These are phyloP conservation scores for Mimosa pudica DNA, from an alignment of 306 rosid genomes.

Conservation along the genomic window DNA sequence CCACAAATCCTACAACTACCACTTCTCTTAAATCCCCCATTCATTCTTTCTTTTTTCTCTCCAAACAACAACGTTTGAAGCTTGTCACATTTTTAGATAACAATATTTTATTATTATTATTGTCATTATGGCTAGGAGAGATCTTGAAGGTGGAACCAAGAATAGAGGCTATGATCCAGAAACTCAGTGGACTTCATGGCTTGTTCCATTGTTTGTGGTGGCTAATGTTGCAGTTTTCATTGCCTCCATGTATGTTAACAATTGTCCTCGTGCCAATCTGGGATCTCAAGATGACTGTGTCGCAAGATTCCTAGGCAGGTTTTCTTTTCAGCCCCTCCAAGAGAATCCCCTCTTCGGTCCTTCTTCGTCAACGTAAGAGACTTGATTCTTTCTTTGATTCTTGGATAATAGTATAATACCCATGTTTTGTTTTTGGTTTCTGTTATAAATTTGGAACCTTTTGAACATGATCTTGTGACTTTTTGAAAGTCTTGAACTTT, in stretches of 20 bases:
- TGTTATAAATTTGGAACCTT: too few species aligned
- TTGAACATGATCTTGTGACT: background rate
- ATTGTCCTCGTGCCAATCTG: constrained; percentile 61
- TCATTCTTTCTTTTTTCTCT: too few species aligned
- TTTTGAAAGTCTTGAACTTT: background rate
- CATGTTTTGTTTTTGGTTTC: background rate
- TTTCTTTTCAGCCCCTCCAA: constrained; percentile 72
- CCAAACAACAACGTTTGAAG: background rate
- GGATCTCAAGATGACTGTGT: constrained; percentile 53
- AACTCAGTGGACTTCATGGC: constrained; percentile 78
- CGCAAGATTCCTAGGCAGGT: constrained; percentile 58
- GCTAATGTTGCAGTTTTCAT: constrained; percentile 64
- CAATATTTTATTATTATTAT: background rate
- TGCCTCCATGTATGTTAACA: constrained; percentile 65
- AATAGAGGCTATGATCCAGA: constrained; percentile 51
- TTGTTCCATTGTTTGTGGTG: constrained; percentile 71
- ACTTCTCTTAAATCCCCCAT: constrained; percentile 20
- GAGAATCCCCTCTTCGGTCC: constrained; percentile 89
- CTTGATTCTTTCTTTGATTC: background rate
- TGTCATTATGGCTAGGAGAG: constrained; percentile 51
- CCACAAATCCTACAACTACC: constrained; percentile 9
- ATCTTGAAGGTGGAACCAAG: constrained; percentile 57
- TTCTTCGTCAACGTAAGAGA: constrained; percentile 69
- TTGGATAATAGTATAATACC: background rate
- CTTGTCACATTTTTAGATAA: background rate